Evolutionary conservation across 2,329 filamentous ascomycete species (phyloP).

Genomic region (Fusarium lyarnte): DNA sequence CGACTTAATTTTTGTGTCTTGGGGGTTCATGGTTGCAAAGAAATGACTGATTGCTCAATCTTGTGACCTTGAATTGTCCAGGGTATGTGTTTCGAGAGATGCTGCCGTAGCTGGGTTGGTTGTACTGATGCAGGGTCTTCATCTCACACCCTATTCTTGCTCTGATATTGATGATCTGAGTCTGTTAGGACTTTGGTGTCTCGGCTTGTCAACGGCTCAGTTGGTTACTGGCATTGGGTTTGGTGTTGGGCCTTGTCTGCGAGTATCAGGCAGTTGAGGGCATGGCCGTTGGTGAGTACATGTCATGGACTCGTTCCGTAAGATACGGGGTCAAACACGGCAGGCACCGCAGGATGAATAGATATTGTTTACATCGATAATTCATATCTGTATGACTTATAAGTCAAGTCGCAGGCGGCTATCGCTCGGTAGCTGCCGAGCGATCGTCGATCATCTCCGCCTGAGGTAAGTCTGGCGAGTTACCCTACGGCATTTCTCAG

Average conservation of each 20-base stretch:
- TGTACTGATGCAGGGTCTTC: neutral
- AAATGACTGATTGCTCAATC: slow-evolving; percentile 13
- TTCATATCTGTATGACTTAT: neutral
- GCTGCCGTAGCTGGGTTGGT: neutral
- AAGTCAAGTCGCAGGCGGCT: neutral
- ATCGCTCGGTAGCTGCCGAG: neutral
- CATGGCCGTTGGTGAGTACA: neutral
- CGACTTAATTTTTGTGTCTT: slow-evolving; percentile 1
- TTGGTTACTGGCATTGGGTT: neutral
- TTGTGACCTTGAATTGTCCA: slow-evolving; percentile 12
- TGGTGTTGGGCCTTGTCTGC: neutral
- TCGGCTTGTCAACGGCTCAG: neutral
- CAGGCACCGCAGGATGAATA: neutral
- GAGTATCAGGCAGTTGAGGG: neutral
- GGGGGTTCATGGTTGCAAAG: neutral
- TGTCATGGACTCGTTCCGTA: neutral
- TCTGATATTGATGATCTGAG: neutral
- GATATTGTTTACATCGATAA: neutral
- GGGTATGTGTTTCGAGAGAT: slow-evolving; percentile 7
- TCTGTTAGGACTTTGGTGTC: neutral
- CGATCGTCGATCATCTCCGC: neutral
- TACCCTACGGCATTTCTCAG: neutral
- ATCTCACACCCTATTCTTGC: neutral
- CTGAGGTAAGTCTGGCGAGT: neutral
- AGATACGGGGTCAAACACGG: neutral